phyloP scores from a whole-genome alignment of 306 rosid species.

The Cicer cuneatum region DNA sequence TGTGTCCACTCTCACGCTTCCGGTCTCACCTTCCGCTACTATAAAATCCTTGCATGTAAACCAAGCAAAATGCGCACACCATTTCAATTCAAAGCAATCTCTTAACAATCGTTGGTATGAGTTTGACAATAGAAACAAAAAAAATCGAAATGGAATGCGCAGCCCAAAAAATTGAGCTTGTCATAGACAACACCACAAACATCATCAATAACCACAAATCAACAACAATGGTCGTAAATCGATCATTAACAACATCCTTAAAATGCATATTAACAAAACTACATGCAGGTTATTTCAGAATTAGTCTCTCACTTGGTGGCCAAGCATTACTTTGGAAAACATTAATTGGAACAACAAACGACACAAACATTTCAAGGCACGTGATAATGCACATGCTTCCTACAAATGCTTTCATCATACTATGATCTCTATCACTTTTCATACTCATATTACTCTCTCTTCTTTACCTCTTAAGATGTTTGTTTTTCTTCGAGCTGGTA shows the following conservation, averaged over 20 bases:
- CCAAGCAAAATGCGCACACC: conserved; percentile 5
- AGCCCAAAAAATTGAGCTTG: conserved; percentile 46
- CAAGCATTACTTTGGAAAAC: conserved; percentile 69
- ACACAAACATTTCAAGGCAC: conserved; percentile 26
- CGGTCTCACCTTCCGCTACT: not conserved
- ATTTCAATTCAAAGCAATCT: not conserved
- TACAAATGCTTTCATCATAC: conserved; percentile 42
- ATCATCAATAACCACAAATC: not conserved
- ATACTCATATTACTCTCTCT: conserved; percentile 51
- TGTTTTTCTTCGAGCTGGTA: conserved; percentile 61
- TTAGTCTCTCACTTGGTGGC: conserved; percentile 65
- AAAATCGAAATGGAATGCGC: conserved; percentile 31
- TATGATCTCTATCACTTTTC: conserved; percentile 54
- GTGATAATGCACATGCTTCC: conserved; percentile 39
- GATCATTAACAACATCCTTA: conserved; percentile 32
- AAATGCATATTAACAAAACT: conserved; percentile 50
- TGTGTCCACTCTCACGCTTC: conserved; percentile 10
- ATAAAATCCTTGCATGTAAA: conserved; percentile 35
- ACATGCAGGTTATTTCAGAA: conserved; percentile 75
- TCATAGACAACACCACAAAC: conserved; percentile 34
- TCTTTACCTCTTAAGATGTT: conserved; percentile 60
- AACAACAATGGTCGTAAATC: conserved; percentile 28
- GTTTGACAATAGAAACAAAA: not conserved
- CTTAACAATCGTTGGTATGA: not conserved
- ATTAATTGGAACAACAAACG: conserved; percentile 29